These are phyloP conservation scores for Neoascochyta sp. DNA, from an alignment of 2,329 filamentous ascomycete species.

Conservation along the genomic window DNA sequence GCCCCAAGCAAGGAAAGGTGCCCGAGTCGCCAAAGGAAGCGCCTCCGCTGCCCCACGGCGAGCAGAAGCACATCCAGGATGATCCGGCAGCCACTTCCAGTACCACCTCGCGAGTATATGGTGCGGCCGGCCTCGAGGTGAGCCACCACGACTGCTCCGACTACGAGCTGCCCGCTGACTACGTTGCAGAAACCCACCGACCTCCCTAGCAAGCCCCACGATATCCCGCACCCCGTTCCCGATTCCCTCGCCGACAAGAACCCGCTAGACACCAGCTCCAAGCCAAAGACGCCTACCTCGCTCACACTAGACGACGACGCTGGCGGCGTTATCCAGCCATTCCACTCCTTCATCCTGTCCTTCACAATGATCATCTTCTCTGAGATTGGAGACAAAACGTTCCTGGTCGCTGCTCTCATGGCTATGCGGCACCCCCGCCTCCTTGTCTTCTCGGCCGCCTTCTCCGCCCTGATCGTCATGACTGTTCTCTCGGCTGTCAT, in stretches of 20 bases:
- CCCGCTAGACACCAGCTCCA: slow-evolving; percentile 41
- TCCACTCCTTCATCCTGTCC: slow-evolving; percentile 86
- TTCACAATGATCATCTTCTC: slow-evolving; percentile 97
- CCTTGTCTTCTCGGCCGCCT: slow-evolving; percentile 92
- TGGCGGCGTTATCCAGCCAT: slow-evolving; percentile 67
- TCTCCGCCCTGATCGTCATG: slow-evolving; percentile 87
- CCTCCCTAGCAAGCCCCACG: slow-evolving; percentile 73
- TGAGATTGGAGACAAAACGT: slow-evolving; percentile 97
- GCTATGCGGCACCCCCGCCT: slow-evolving; percentile 96
- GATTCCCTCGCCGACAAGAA: slow-evolving; percentile 61
- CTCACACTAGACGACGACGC: slow-evolving; percentile 44
- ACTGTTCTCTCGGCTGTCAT: slow-evolving; percentile 89
- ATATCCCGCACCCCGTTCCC: slow-evolving; percentile 67
- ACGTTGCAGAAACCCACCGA: slow-evolving; percentile 67
- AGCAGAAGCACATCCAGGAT: slow-evolving; percentile 59
- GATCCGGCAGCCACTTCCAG: slow-evolving; percentile 8
- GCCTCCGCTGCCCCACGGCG: slow-evolving; percentile 75
- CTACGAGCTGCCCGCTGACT: slow-evolving; percentile 11
- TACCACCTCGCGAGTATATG: slow-evolving; percentile 21
- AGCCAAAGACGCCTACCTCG: slow-evolving; percentile 22
- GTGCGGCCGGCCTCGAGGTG: slow-evolving; percentile 40
- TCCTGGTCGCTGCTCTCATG: slow-evolving; percentile 95
- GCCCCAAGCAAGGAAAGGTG: slow-evolving; percentile 65
- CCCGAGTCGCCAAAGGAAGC: slow-evolving; percentile 83
- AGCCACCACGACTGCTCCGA: slow-evolving; percentile 3